Evolutionary conservation across 371 early-diverging fungal genomes (phyloP), one percentile per base, ranked within the genome.

Genomic region (Rhizopus microsporus): DNA sequence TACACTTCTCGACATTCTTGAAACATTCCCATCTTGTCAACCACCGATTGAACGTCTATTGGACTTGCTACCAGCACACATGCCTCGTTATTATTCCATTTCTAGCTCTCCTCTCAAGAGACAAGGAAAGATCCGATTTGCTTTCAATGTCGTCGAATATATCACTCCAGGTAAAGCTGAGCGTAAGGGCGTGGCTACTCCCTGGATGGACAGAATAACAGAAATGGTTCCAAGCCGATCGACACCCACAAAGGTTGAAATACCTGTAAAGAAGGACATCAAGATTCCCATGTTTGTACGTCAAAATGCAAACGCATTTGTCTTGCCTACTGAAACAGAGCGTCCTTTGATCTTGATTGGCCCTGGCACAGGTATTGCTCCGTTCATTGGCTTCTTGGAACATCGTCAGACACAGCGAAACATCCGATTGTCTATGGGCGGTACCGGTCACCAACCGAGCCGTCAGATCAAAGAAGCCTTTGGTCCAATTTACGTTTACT

Each of bases 291-390:
- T 92, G 12, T 90, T 84, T 65, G 75, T 84, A 37, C 77, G 82
- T 29, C 79, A 74, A 4, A 83, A 77, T 29, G 56, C 68, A 33
- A 76, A 69, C 48, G 72, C 68, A 6, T 88, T 94, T 74, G 72
- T 67, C 9, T 72, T 90, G 42, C 91, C 92, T 34, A 42, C 51
- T 15, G 73, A 80, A 30, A 64, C 72, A 13, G 55, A 65, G 3
- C 75, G 71, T 13, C 91, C 91, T 0, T 67, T 93, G 17, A 55
- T 95, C 3, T 67, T 95, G 71, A 81, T 96, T 29, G 88, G 93
- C 1, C 89, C 93, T 4, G 96, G 96, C 51, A 94, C 96, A 5
- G 96, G 96, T 31, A 80, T 96, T 48, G 90, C 96, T 5, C 95
- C 96, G 9, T 91, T 94, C 50, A 71, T 93, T 35, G 89, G 91